Base-by-base conservation (phyloP, 106 monocot genomes). In the Posidonia australis region DNA sequence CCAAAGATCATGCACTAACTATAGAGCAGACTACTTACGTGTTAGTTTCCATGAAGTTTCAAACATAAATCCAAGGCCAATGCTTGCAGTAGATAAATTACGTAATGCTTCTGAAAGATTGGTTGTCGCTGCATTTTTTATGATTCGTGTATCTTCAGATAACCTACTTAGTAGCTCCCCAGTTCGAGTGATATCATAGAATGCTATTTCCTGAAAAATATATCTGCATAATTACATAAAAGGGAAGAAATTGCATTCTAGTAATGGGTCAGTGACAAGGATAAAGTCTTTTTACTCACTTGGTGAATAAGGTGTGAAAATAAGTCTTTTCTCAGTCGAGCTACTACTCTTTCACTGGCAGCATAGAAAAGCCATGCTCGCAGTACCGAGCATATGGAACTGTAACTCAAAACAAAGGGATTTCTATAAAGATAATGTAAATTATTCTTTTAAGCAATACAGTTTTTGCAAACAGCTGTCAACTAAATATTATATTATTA, bases 71-170 rank as follows among this genome's bases (percentile, higher is more conserved):
- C 67, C 85, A 42, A 98, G 78, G 25, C 98, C 98, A 74, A 98
- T 91, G 46, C 82, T 16, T 67, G 87, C 71, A 18, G 98, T 91
- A 17, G 87, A 66, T 24, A 99, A 49, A 74, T 81, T 99, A 12
- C 98, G 84, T 16, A 99, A 61, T 11, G 98, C 98, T 75, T 99
- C 98, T 14, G 98, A 99, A 5, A 99, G 69, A 76, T 89, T 99
- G 25, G 90, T 99, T 2, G 98, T 99, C 45, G 98, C 98, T 64
- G 91, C 98, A 85, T 91, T 99, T 71, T 99, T 99, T 57, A 99
- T 91, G 51, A 99, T 88, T 64, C 91, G 98, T 31, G 98, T 88
- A 67, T 99, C 98, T 77, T 99, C 98, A 63, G 98, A 99, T 70
- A 91, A 68, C 69, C 98, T 84, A 76, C 98, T 99, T 66, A 99